Conservation (phyloP, 139 green algal species). For the Pseudopediastrum boryanum region DNA sequence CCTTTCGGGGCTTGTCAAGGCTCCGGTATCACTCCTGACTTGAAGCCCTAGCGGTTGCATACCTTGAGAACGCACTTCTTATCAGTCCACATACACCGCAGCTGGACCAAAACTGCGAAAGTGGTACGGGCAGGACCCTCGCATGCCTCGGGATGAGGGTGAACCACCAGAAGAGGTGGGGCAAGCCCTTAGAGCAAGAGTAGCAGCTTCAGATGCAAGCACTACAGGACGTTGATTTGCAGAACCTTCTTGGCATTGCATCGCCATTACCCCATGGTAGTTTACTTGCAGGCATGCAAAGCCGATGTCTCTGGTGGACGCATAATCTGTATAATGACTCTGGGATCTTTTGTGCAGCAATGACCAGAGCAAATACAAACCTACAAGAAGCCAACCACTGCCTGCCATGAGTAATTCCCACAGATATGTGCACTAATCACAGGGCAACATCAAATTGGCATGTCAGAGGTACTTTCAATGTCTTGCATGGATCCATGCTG, state of each 20-base stretch:
- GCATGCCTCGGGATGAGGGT: conserved; percentile 27
- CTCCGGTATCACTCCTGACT: too few species aligned
- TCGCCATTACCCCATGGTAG: not conserved
- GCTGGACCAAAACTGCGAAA: conserved; percentile 55
- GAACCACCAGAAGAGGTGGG: conserved; percentile 17
- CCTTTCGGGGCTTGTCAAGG: too few species aligned
- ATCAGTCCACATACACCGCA: too few species aligned
- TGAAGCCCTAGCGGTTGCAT: too few species aligned
- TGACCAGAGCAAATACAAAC: not conserved
- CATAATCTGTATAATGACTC: not conserved
- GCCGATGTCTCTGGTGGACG: not conserved
- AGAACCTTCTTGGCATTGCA: not conserved
- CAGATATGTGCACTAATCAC: not conserved
- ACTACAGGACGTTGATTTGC: not conserved
- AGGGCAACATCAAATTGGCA: not conserved
- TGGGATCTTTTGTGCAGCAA: not conserved
- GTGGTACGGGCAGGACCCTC: conserved; percentile 51
- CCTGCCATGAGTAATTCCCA: not conserved
- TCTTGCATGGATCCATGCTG: too few species aligned
- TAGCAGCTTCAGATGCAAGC: conserved; percentile 1
- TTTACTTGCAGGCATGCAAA: not conserved
- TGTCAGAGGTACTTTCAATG: not conserved
- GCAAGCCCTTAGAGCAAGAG: too few species aligned
- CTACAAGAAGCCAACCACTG: not conserved
- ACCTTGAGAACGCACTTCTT: too few species aligned